Evolutionary conservation across 257 asterid genomes (phyloP), one percentile per base, ranked within the genome.

Genomic region (Solanum bulbocastanum): DNA sequence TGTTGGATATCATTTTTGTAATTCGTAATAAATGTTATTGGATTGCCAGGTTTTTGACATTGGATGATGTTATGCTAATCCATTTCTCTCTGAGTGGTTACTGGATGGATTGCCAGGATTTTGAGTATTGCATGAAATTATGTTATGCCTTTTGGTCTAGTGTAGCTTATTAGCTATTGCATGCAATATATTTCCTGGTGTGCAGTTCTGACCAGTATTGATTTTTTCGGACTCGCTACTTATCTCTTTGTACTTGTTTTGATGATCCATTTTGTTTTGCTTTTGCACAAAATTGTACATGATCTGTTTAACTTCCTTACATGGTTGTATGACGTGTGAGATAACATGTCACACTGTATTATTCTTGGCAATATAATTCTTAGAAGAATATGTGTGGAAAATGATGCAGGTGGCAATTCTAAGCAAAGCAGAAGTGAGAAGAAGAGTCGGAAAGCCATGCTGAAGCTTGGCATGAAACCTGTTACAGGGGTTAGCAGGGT

Each of bases 381-480:
- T 85, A 18, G 20, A 35, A 39, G 65, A 66, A 66, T 85, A 15
- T 85, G 81, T 25, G 3, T 33, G 10, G 60, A 85, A 71, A 16
- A 33, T 27, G n/a, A 18, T 86, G 88, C 92, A 96, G 97, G 92
- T 85, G 89, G 89, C 23, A 92, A 96, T 87, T 94, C 95, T 49
- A 96, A 95, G 92, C 98, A 96, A 92, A 96, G 98, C 95, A 91
- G 98, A 87, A 96, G 98, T 78, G 99, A 96, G 96, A 96, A 96
- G 92, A 96, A 96, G 95, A 94, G 99, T 44, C 93, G 98, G 5
- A 96, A 96, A 93, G 99, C 99, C 86, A 94, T 96, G 99, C 88
- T 94, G 93, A 96, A 95, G 91, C 95, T 96, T 40, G 99, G 99
- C 83, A 94, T 96, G 98, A 95, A 95, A 83, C 98, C 98, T 37